phyloP scores from a whole-genome alignment of 2,329 filamentous ascomycete genomes.

The Chrysoporthe cubensis region DNA sequence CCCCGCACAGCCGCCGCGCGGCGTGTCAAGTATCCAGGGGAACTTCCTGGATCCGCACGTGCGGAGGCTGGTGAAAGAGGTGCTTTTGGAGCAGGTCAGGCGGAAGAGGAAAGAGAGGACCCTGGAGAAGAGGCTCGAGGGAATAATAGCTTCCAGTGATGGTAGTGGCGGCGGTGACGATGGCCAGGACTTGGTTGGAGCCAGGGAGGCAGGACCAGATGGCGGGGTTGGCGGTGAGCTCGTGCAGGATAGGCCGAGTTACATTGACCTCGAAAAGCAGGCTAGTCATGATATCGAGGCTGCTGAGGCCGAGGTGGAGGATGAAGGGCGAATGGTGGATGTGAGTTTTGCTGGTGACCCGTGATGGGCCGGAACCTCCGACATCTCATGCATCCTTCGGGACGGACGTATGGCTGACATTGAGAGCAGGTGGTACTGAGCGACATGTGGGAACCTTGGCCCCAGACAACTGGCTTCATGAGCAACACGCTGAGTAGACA shows the following conservation, averaged over 20 bases:
- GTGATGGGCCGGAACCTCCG: background rate
- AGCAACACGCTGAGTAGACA: slow-evolving; percentile 93
- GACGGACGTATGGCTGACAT: background rate
- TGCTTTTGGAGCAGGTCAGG: slow-evolving; percentile 67
- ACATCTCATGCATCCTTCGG: background rate
- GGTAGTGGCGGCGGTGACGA: slow-evolving; percentile 5
- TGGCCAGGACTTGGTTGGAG: slow-evolving; percentile 32
- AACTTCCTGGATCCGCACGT: slow-evolving; percentile 81
- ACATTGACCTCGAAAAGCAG: slow-evolving; percentile 67
- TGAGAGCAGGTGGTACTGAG: slow-evolving; percentile 75
- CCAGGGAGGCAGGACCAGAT: slow-evolving; percentile 31
- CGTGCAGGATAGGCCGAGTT: slow-evolving; percentile 55
- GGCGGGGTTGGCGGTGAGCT: slow-evolving; percentile 29
- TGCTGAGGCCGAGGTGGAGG: slow-evolving; percentile 41
- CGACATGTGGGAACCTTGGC: slow-evolving; percentile 99
- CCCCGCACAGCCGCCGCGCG: slow-evolving; percentile 85
- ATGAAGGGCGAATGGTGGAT: slow-evolving; percentile 70
- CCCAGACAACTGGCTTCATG: slow-evolving; percentile 76
- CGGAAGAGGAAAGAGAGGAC: slow-evolving; percentile 39
- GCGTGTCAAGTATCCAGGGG: slow-evolving; percentile 93
- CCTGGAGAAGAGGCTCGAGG: slow-evolving; percentile 12
- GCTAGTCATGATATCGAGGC: slow-evolving; percentile 33
- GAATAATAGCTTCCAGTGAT: slow-evolving; percentile 21
- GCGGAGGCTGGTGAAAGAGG: slow-evolving; percentile 76
- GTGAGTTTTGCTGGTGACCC: slow-evolving; percentile 43